Conservation (phyloP, 768 basidiomycete genomes). For the Crucibulum laeve region DNA sequence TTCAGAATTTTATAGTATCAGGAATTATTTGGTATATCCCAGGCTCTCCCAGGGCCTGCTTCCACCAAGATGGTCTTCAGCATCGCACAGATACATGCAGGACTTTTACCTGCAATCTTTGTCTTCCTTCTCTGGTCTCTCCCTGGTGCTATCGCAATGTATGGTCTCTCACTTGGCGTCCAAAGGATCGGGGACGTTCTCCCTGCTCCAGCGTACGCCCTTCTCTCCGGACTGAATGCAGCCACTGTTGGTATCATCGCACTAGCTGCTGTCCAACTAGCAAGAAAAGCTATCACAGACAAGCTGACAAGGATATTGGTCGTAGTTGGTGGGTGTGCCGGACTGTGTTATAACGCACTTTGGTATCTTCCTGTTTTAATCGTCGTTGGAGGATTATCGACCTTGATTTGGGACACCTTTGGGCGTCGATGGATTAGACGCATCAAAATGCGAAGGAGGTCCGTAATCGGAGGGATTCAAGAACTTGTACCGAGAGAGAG, state of each 20-base stretch:
- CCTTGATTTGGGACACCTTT: slow-evolving; percentile 35
- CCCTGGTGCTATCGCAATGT: slow-evolving; percentile 48
- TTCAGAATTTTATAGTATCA: slow-evolving; percentile 23
- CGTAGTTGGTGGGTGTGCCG: slow-evolving; percentile 37
- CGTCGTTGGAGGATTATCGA: slow-evolving; percentile 30
- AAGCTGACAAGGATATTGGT: slow-evolving; percentile 35
- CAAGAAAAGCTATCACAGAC: slow-evolving; percentile 41
- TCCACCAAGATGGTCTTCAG: slow-evolving; percentile 45
- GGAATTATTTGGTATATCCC: slow-evolving; percentile 43
- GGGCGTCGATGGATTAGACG: slow-evolving; percentile 12
- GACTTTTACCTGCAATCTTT: slow-evolving; percentile 33
- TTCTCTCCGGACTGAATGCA: slow-evolving; percentile 50
- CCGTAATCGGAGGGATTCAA: no score
- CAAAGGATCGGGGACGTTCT: slow-evolving; percentile 34
- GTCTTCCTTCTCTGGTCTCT: slow-evolving; percentile 40
- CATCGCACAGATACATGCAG: slow-evolving; percentile 38
- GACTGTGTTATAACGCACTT: slow-evolving; percentile 44
- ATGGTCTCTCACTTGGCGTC: slow-evolving; percentile 38
- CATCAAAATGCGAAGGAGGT: slow-evolving; percentile 5
- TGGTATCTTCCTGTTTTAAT: slow-evolving; percentile 51
- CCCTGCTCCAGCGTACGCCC: slow-evolving; percentile 41
- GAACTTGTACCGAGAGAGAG: not conserved
- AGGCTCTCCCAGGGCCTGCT: slow-evolving; percentile 45
- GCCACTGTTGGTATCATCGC: slow-evolving; percentile 51
- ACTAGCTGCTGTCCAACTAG: slow-evolving; percentile 44